A percentile compares a stretch with the other conserved stretches of the same genome.
Conservation (phyloP, 345 rosid genomes). For the Passiflora organensis region DNA sequence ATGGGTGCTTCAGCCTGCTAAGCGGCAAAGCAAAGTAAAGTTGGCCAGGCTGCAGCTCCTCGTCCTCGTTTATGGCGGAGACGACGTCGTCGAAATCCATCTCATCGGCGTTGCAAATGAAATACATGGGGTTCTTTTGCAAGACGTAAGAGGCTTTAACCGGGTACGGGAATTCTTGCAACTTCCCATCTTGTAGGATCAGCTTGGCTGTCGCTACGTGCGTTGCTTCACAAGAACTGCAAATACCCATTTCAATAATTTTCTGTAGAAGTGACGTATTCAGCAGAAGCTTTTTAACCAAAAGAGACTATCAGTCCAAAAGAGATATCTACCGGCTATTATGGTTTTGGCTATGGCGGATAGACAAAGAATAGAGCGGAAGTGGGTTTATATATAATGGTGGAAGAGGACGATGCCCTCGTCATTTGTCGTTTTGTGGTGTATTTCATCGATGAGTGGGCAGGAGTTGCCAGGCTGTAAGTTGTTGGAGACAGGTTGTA, state of each 20-base stretch:
- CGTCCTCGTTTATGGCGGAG: conserved; percentile 56
- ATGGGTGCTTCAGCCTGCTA: conserved; percentile 50
- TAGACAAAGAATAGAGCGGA: not conserved
- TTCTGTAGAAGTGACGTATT: too few species aligned
- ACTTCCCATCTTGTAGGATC: conserved; percentile 66
- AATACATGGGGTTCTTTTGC: conserved; percentile 46
- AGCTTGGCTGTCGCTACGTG: conserved; percentile 75
- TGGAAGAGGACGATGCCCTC: not conserved
- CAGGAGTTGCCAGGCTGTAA: conserved; percentile 57
- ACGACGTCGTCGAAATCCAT: conserved; percentile 85
- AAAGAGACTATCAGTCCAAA: not conserved
- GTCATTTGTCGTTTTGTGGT: conserved; percentile 27
- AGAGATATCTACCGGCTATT: not conserved
- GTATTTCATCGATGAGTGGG: conserved; percentile 10
- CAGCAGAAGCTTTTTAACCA: too few species aligned
- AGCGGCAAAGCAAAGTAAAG: conserved; percentile 82
- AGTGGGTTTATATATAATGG: not conserved
- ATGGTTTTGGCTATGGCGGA: not conserved
- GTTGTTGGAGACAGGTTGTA: conserved; percentile 51
- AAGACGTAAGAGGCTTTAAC: conserved; percentile 71
- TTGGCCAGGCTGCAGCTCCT: conserved; percentile 79
- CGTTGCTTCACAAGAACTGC: conserved; percentile 71
- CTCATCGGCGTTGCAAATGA: conserved; percentile 91
- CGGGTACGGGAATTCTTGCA: conserved; percentile 72
- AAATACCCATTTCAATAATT: conserved; percentile 92